Base-by-base conservation (phyloP, 257 asterid genomes). In the Lantana camara region DNA sequence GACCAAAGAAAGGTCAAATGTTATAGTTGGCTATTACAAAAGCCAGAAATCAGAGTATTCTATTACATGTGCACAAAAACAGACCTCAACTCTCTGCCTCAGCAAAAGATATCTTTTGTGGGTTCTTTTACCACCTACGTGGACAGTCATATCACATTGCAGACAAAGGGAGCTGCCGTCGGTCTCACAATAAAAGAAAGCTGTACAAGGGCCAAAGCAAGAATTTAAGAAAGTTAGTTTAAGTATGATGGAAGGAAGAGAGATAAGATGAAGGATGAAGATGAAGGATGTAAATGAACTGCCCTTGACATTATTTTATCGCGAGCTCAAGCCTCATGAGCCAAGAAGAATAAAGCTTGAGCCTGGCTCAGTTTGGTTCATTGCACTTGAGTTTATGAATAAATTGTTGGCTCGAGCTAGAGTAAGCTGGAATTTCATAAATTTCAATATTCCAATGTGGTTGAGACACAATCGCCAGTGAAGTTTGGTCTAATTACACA, bases 101-200 rank as follows among this genome's bases (percentile, higher is more conserved):
- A 89, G 65, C 60, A 92, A 75, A 60, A 92, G 98, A 85, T 87
- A 92, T 72, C 98, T 77, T 57, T 85, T 87, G 64, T 92, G 98
- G 61, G 98, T 92, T 89, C 97, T 78, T 85, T 92, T 92, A 42
- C 97, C 98, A 32, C 95, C 98, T 48, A 92, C 98, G 74, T 92
- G 98, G 61, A 89, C 98, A 64, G 76, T 77, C 94, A 85, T 87
- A 73, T 92, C 98, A 69, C 98, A 92, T 82, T 87, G 96, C 75
- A 89, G 79, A 70, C 98, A 92, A 47, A 92, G 96, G 72, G 97
- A 89, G 68, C 91, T 89, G 63, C 98, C 98, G 66, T 92, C 98
- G 67, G 87, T 73, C 79, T 87, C 98, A 70, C 98, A 92, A 63
- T 92, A 92, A 82, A 92, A 92, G 89, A 92, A 92, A 67, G 97